Evolutionary conservation across 345 rosid genomes (phyloP).

Genomic region (Reutealis trisperma): DNA sequence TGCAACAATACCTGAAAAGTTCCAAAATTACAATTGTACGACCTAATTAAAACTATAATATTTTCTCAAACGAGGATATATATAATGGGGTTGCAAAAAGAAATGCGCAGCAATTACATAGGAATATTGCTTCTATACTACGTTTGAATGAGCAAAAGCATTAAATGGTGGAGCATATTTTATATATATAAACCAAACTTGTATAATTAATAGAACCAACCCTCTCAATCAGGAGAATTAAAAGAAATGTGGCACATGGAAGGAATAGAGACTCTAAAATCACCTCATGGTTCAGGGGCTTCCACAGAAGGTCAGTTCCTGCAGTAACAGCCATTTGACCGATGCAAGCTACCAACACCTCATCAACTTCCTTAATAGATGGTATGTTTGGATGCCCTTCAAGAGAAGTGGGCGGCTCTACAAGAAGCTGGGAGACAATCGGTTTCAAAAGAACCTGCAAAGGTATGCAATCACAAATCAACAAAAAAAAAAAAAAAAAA

Average conservation of each 20-base stretch:
- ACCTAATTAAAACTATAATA: not conserved
- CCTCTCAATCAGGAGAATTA: not conserved
- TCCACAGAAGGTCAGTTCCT: conserved; percentile 89
- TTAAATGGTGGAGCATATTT: not conserved
- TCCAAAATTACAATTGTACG: not conserved
- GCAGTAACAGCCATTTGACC: conserved; percentile 97
- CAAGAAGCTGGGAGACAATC: conserved; percentile 65
- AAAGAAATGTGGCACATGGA: not conserved
- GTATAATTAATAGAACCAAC: not conserved
- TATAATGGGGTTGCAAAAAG: not conserved
- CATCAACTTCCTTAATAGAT: conserved; percentile 72
- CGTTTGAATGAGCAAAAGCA: not conserved
- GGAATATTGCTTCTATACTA: not conserved
- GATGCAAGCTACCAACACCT: conserved; percentile 62
- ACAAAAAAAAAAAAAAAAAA: not conserved
- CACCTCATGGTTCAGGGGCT: conserved; percentile 93
- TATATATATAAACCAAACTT: not conserved
- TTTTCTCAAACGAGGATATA: not conserved
- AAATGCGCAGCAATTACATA: not conserved
- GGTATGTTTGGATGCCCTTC: conserved; percentile 61
- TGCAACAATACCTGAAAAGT: conserved; percentile 75
- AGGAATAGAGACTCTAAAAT: conserved; percentile 3
- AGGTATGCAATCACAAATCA: conserved; percentile 5
- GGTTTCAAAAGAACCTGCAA: conserved; percentile 85
- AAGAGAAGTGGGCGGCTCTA: conserved; percentile 60